Conservation (phyloP, 129 eudicot genomes). For the Flaveria ramosissima region DNA sequence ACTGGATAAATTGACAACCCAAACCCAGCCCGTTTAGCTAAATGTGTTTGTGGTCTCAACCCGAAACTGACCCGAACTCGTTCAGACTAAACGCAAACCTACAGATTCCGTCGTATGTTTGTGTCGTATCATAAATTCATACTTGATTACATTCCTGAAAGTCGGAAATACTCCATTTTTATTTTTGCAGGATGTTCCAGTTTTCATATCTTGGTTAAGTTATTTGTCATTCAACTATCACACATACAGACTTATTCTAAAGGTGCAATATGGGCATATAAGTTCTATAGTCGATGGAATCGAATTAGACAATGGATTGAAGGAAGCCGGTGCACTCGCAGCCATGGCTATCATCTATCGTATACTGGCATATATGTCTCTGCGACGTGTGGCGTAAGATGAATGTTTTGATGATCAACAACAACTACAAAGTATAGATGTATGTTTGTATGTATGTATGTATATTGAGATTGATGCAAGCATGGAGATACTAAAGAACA, state of each 20-base stretch:
- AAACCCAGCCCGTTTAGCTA: no score
- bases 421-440: not conserved
- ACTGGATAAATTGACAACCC: no score
- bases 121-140: no score
- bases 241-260: slow-evolving; percentile 85
- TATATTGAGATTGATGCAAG: not conserved
- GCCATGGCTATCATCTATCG: slow-evolving; percentile 86
- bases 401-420: slow-evolving; percentile 26
- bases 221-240: slow-evolving; percentile 90
- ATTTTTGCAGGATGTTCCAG: slow-evolving; percentile 71
- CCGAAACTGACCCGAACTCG: no score
- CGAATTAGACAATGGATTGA: slow-evolving; percentile 52
- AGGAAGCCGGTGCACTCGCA: slow-evolving; percentile 58
- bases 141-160: not conserved
- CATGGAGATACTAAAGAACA: slow-evolving; percentile 14
- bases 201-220: slow-evolving; percentile 87
- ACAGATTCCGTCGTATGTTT: no score
- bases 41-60: no score
- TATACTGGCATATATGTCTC: slow-evolving; percentile 68
- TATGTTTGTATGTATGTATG: not conserved
- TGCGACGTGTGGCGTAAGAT: slow-evolving; percentile 52
- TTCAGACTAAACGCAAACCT: no score
- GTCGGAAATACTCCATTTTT: not conserved
- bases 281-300: slow-evolving; percentile 52
- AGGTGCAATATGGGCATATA: slow-evolving; percentile 72